Conservation (phyloP, 257 asterid genomes). For the Leonotis leonurus region DNA sequence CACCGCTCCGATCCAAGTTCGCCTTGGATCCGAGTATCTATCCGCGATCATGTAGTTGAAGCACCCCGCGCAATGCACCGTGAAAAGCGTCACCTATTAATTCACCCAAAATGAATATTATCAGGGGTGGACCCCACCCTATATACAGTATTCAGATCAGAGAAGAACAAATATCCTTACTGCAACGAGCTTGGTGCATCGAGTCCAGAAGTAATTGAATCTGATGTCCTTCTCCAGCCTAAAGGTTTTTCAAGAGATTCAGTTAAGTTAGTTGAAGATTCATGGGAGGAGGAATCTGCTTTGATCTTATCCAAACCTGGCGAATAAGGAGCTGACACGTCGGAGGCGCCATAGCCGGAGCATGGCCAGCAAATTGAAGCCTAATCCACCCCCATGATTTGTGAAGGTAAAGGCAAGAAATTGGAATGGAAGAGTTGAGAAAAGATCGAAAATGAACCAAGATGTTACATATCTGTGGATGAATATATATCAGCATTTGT, state of each 20-base stretch:
- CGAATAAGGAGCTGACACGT: constrained; percentile 69
- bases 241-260: not conserved
- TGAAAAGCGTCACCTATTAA: constrained; percentile 53
- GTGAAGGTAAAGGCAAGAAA: constrained; percentile 46
- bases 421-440: constrained; percentile 75
- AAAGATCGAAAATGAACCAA: constrained; percentile 75
- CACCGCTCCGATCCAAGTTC: constrained; percentile 54
- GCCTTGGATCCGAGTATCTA: constrained; percentile 28
- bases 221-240: constrained; percentile 86
- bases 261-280: not conserved
- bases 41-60: constrained; percentile 48
- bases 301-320: constrained; percentile 34
- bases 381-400: constrained; percentile 50
- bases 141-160: too few species aligned
- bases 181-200: constrained; percentile 60
- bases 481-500: not conserved
- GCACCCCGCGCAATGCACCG: constrained; percentile 57
- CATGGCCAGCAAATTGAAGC: constrained; percentile 60
- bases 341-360: constrained; percentile 90
- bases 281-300: not conserved
- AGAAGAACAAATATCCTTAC: constrained; percentile 28
- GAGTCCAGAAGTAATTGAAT: constrained; percentile 74
- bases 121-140: too few species aligned
- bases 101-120: too few species aligned
- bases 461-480: constrained; percentile 47